phyloP scores from a whole-genome alignment of 2,329 filamentous ascomycete genomes.

The Penicillium vulpinum region DNA sequence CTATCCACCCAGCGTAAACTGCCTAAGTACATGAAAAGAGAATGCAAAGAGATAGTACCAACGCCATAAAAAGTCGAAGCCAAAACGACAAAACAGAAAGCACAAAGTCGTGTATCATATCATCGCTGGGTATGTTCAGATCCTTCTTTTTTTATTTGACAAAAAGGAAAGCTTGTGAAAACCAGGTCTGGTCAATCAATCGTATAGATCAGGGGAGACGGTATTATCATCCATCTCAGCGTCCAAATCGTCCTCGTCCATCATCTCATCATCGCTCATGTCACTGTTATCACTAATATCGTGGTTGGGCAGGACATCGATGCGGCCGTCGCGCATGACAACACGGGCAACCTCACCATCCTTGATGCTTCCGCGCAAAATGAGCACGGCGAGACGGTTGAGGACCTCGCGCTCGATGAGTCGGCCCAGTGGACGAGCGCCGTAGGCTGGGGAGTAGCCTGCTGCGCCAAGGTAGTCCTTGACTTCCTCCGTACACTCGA shows the following conservation, averaged over 20 bases:
- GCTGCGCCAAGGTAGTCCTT: conserved; percentile 90
- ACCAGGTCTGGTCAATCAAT: conserved; percentile 34
- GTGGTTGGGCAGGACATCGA: conserved; percentile 83
- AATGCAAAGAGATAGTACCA: not conserved
- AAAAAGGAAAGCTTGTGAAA: not conserved
- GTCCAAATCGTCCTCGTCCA: conserved; percentile 72
- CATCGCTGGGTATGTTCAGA: not conserved
- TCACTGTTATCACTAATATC: conserved; percentile 50
- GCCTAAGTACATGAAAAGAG: not conserved
- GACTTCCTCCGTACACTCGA: conserved; percentile 78
- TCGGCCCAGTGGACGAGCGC: conserved; percentile 80
- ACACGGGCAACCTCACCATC: conserved; percentile 85
- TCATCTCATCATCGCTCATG: conserved; percentile 66
- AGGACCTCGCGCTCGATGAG: conserved; percentile 97
- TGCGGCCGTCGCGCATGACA: conserved; percentile 74
- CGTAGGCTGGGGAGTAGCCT: conserved; percentile 94
- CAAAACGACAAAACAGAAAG: not conserved
- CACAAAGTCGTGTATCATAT: not conserved
- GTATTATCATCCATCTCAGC: conserved; percentile 66
- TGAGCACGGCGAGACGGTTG: conserved; percentile 87
- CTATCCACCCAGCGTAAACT: not conserved
- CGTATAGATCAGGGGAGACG: conserved; percentile 65
- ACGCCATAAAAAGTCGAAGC: not conserved
- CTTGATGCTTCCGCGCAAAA: conserved; percentile 77
- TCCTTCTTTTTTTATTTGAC: not conserved